phyloP scores from a whole-genome alignment of 176 grass and related monocot genomes.

The Eleusine indica region DNA sequence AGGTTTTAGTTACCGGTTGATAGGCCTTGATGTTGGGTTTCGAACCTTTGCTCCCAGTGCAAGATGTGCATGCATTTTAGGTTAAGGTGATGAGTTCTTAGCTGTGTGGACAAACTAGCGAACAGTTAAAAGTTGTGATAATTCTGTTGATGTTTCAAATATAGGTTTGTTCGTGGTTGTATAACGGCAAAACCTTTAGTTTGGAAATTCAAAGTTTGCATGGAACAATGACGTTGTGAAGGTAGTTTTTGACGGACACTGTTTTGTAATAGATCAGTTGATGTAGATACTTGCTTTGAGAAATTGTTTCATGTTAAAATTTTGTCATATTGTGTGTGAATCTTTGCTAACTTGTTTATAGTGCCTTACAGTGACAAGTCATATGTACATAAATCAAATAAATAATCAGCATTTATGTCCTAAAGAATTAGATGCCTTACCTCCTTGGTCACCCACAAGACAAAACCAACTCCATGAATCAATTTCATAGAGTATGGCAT shows the following conservation, averaged over 20 bases:
- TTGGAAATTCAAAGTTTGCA: not conserved
- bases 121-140: not conserved
- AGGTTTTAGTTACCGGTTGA: not conserved
- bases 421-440: not conserved
- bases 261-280: not conserved
- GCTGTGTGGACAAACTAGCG: not conserved
- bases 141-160: not conserved
- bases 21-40: not conserved
- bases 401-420: not conserved
- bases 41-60: not conserved
- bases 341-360: not conserved
- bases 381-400: not conserved
- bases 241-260: not conserved
- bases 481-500: not conserved
- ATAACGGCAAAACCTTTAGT: not conserved
- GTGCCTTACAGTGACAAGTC: not conserved
- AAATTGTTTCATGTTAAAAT: not conserved
- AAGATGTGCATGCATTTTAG: not conserved
- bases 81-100: not conserved
- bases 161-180: not conserved
- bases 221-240: slow-evolving; percentile 4
- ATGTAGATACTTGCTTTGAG: slow-evolving; percentile 7
- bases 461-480: slow-evolving; percentile 8
- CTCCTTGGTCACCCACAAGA: not conserved
- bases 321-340: not conserved